Base-by-base conservation (phyloP, 1,284 basidiomycete genomes). In the Cutaneotrichosporon cyanovorans region DNA sequence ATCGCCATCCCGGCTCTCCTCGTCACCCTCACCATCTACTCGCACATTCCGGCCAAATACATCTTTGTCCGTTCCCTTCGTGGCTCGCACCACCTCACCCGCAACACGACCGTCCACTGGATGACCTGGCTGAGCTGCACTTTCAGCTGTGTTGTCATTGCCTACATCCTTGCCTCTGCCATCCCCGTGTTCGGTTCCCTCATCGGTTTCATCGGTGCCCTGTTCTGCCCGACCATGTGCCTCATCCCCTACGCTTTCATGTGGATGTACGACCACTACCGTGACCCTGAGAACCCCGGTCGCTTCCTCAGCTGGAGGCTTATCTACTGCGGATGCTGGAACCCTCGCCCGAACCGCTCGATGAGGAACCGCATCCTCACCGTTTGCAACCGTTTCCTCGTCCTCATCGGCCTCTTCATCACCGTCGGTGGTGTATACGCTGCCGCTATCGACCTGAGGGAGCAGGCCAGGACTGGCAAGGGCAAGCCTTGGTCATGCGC, bases 31-130 rank as follows among this genome's bases (percentile, higher is more conserved):
- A 54, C 35, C 53, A 55, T 48, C 52, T 49, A 45, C 42, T 51
- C 33, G 44, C 46, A 65, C 57, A 46, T 65, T 40, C 77, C 10
- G 65, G 65, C 12, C 81, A 56, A 56, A 43, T 48, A 50, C 46
- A 30, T 66, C 34, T 65, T 70, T 31, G 66, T 70, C 25, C 55
- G 61, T 20, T n/a, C 61, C n/a, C 57, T 67, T 23, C 52, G 59
- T 14, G 58, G 59, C 28, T 60, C 61, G 9, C 41, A 52, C 11
- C 63, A 70, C 48, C 53, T 70, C 7, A 53, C 62, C 14, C 30
- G 33, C 15, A 60, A 60, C 46, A 65, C 61, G 0, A 38, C 22
- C 15, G 54, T 44, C 4, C 65, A 68, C 53, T 65, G 60, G 60
- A 28, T 56, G 22, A 59, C 59, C 7, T 70, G 68, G 68, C 43